A percentile compares a stretch with the other conserved stretches of the same genome.
Evolutionary conservation across 2,329 filamentous ascomycete genomes (phyloP).

Genomic region (Calonectria montana): DNA sequence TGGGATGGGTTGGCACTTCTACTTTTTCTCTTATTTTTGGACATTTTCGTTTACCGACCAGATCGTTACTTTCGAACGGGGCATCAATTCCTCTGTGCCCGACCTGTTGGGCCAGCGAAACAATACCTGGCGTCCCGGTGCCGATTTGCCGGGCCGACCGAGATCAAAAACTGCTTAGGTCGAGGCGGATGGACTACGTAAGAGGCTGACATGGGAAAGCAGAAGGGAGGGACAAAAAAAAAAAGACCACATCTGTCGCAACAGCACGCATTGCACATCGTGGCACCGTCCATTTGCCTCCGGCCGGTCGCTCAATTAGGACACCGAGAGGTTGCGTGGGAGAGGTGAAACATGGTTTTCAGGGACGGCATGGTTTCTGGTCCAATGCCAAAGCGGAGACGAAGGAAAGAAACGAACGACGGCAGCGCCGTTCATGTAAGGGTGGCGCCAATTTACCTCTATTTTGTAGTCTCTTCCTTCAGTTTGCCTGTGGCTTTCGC

Average conservation of each 20-base stretch:
- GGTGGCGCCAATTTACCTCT: background rate
- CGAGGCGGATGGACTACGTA: constrained; percentile 3
- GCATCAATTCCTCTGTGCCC: background rate
- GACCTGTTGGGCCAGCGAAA: background rate
- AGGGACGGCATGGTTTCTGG: background rate
- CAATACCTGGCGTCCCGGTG: background rate
- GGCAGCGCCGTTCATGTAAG: background rate
- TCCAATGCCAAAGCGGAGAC: background rate
- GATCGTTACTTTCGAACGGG: background rate
- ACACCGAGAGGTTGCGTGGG: constrained; percentile 26
- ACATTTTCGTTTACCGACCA: background rate
- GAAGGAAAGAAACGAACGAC: background rate
- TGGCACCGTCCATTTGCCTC: constrained; percentile 5
- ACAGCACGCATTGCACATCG: background rate
- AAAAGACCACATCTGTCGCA: background rate
- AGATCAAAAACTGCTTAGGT: constrained; percentile 3
- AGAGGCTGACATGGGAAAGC: constrained; percentile 2
- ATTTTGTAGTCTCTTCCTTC: background rate
- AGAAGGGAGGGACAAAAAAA: background rate
- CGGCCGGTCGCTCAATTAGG: constrained; percentile 24
- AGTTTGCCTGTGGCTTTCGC: background rate
- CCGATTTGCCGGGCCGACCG: constrained; percentile 11
- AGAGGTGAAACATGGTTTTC: constrained; percentile 9
- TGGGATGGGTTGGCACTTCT: background rate
- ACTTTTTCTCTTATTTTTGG: background rate